phyloP scores from a whole-genome alignment of 768 basidiomycete species.

The Sistotremastrum niveocremeum region DNA sequence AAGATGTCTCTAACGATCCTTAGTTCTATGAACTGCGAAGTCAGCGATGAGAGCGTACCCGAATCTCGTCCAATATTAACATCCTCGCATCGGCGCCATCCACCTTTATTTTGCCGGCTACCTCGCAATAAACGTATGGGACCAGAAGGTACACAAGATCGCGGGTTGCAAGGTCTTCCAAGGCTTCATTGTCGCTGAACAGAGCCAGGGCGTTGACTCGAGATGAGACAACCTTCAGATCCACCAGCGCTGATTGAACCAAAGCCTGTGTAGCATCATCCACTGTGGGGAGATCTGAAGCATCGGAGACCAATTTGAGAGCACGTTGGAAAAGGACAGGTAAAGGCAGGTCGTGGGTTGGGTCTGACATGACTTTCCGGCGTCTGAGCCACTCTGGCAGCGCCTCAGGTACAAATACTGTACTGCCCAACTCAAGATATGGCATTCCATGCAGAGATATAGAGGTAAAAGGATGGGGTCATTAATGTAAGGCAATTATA shows the following conservation, averaged over 20 bases:
- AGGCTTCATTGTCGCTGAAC: constrained; percentile 72
- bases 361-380: no score
- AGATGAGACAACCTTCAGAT: constrained; percentile 39
- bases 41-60: constrained; percentile 30
- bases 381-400: no score
- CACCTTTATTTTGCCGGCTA: constrained; percentile 45
- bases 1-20: constrained; percentile 32
- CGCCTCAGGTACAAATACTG: no score
- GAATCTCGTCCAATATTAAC: constrained; percentile 35
- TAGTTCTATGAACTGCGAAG: constrained; percentile 8
- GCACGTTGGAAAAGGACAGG: constrained; percentile 27
- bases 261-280: constrained; percentile 43
- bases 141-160: constrained; percentile 67
- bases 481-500: no score
- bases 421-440: no score
- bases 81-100: constrained; percentile 46
- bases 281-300: constrained; percentile 24
- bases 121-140: constrained; percentile 53
- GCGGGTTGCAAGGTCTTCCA: constrained; percentile 70
- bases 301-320: constrained; percentile 24
- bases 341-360: constrained; percentile 18
- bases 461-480: no score
- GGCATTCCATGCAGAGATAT: no score
- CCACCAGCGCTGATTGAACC: constrained; percentile 36
- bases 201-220: constrained; percentile 49